Percentiles rank a stretch among this genome's conserved stretches.
These are phyloP conservation scores for Aspergillus sclerotialis DNA, from an alignment of 2,329 filamentous ascomycete genomes.

Conservation along the genomic window DNA sequence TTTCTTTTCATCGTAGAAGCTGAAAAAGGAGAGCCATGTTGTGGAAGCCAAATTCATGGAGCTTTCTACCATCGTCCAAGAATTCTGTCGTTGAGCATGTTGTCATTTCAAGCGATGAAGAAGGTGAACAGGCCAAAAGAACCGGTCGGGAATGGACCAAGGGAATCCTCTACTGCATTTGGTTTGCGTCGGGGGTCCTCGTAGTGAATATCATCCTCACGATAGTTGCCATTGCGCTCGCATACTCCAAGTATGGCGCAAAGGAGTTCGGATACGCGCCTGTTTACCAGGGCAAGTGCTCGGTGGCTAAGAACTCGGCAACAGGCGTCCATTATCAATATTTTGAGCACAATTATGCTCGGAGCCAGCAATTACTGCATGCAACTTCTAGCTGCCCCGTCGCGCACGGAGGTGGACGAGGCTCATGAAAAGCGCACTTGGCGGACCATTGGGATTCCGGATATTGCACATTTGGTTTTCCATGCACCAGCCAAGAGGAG, in stretches of 20 bases:
- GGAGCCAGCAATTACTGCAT: constrained; percentile 46
- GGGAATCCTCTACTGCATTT: constrained; percentile 4
- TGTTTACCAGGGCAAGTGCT: not conserved
- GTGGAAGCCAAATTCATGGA: too few relatives aligned
- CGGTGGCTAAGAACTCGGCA: constrained; percentile 5
- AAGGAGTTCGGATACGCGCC: not conserved
- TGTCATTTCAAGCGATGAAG: too few relatives aligned
- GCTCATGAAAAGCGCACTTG: constrained; percentile 37
- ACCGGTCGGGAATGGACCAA: constrained; percentile 5
- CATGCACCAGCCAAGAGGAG: constrained; percentile 22
- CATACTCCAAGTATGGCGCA: constrained; percentile 1
- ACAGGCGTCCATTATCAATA: constrained; percentile 41
- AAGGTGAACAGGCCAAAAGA: not conserved
- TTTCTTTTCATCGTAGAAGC: too few relatives aligned
- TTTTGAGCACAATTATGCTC: constrained; percentile 39
- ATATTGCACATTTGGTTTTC: constrained; percentile 17
- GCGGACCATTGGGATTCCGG: constrained; percentile 40
- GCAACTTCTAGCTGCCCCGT: constrained; percentile 48
- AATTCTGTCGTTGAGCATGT: too few relatives aligned
- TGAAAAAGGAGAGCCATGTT: too few relatives aligned
- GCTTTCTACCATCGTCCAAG: too few relatives aligned
- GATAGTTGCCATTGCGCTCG: constrained; percentile 5
- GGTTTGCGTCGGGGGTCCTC: constrained; percentile 2
- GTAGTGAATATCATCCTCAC: constrained; percentile 7
- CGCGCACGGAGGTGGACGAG: constrained; percentile 41